Evolutionary conservation across 2,329 filamentous ascomycete genomes (phyloP).

Genomic region (Paecilomyces dactylethromorphus): DNA sequence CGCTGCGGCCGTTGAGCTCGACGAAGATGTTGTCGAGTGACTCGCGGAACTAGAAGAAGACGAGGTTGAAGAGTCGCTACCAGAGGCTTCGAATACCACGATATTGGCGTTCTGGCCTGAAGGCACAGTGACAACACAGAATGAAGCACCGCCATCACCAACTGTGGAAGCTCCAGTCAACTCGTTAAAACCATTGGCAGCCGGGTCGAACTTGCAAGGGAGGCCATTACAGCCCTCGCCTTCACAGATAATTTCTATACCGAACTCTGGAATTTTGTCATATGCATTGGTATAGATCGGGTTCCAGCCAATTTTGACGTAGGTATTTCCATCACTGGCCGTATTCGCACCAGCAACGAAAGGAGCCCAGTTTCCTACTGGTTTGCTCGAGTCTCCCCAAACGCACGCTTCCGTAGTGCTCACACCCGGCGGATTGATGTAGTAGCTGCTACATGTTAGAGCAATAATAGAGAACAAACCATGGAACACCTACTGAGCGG

Average conservation of each 20-base stretch:
- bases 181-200: conserved; percentile 48
- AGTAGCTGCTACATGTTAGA: conserved; percentile 48
- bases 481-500: conserved; percentile 75
- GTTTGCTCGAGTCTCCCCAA: conserved; percentile 59
- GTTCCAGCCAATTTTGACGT: conserved; percentile 71
- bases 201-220: conserved; percentile 66
- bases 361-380: conserved; percentile 67
- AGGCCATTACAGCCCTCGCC: conserved; percentile 61
- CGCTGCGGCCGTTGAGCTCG: conserved; percentile 7
- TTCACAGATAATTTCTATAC: conserved; percentile 64
- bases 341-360: conserved; percentile 73
- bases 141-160: conserved; percentile 62
- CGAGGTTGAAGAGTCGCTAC: conserved; percentile 25
- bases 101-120: conserved; percentile 61
- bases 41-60: conserved; percentile 6
- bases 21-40: conserved; percentile 11
- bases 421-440: conserved; percentile 69
- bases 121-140: conserved; percentile 71
- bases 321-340: conserved; percentile 58
- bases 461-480: conserved; percentile 31
- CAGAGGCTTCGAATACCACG: conserved; percentile 49
- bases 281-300: conserved; percentile 61
- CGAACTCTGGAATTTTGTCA: conserved; percentile 56
- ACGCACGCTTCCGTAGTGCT: conserved; percentile 56
- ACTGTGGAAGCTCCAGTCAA: conserved; percentile 52